phyloP scores from a whole-genome alignment of 2,329 filamentous ascomycete genomes.

The Colletotrichum eleusines region DNA sequence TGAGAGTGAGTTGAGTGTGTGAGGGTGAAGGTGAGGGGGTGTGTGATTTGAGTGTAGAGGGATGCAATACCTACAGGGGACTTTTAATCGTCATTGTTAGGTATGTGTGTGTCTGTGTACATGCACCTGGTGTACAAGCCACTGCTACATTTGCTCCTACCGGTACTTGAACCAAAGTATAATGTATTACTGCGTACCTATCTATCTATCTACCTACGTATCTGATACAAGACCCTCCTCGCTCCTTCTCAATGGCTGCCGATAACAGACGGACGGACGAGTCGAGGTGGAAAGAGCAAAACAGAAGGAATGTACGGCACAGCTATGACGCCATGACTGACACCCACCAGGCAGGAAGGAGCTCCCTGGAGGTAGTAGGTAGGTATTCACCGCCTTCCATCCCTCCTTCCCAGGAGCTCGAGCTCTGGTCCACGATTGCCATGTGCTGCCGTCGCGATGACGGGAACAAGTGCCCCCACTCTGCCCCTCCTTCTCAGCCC shows the following conservation, averaged over 20 bases:
- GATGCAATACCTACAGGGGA: too few relatives aligned
- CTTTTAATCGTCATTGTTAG: too few relatives aligned
- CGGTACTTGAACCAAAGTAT: not conserved
- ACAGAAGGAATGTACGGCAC: not conserved
- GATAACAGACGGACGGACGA: not conserved
- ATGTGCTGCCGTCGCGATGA: not conserved
- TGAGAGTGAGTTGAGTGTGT: not conserved
- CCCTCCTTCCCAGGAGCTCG: not conserved
- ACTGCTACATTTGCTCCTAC: not conserved
- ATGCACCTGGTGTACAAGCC: not conserved
- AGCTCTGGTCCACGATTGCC: not conserved
- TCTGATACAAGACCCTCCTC: not conserved
- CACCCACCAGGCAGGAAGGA: not conserved
- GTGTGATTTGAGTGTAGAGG: too few relatives aligned
- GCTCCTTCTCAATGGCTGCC: slow-evolving; percentile 14
- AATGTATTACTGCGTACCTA: not conserved
- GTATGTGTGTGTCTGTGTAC: not conserved
- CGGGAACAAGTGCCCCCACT: not conserved
- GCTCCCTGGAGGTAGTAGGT: not conserved
- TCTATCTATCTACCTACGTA: too few relatives aligned
- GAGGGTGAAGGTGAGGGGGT: not conserved
- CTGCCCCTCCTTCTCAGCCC: not conserved
- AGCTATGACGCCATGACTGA: not conserved
- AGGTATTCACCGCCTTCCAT: not conserved
- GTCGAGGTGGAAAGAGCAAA: not conserved